Base-by-base conservation (phyloP, 495 filamentous ascomycete species). In the Baudoinia panamericana region DNA sequence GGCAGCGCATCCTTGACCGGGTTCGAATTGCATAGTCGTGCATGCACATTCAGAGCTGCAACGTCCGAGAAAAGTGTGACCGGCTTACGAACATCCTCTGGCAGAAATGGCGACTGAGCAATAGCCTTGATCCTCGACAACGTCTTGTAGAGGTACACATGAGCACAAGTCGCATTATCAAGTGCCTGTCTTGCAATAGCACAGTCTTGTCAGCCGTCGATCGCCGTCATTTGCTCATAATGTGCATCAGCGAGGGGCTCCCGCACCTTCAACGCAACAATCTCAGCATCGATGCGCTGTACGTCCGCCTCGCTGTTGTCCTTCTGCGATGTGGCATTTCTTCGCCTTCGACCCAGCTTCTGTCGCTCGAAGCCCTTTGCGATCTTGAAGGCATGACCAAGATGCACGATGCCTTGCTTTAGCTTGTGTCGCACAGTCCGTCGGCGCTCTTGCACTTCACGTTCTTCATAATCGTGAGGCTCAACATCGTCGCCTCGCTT, bases 281-380 rank as follows among this genome's bases (percentile, higher is more conserved):
- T 67, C 61, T 94, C 87, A 34, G 69, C 72, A 46, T 78, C 70
- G n/a, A 90, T 57, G 15, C 83, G 63, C 24, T 59, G 53, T 17
- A 60, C 46, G 31, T 41, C 46, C 25, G 66, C 64, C 12, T 69
- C 61, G 20, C 41, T 41, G n/a, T n/a, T n/a, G n/a, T n/a, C n/a
- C 25, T 19, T 23, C 16, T 58, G 37, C 48, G 66, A 70, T 2
- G 27, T 18, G 2, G 77, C 75, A 20, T 75, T 75, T 58, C 80
- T 86, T 17, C 80, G 64, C 25, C 85, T 64, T 38, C 84, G 77
- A 22, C 80, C 75, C 30, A 86, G 68, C 42, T 93, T 93, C 61
- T 93, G 87, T 48, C 84, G 68, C 63, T 94, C 87, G 57, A 88
- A 88, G 12, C 82, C 84, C 43, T 84, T 85, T 19, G 80, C 82